Conservation (phyloP, 108 stramenopile species). For the Fragilariopsis cylindrus region DNA sequence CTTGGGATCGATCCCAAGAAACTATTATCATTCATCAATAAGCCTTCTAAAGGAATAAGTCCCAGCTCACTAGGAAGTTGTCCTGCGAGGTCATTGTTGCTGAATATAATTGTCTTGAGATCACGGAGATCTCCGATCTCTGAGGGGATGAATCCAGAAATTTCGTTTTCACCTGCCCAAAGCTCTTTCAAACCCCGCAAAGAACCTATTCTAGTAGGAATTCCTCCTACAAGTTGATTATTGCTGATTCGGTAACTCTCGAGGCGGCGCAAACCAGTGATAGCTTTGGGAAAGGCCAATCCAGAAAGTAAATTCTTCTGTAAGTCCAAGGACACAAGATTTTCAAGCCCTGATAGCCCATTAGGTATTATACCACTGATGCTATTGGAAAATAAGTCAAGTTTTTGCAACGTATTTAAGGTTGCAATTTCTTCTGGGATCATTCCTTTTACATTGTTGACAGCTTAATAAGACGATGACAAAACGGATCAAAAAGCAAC, state of each 20-base stretch:
- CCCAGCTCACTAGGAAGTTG: constrained; percentile 26
- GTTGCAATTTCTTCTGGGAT: constrained; percentile 46
- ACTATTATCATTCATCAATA: constrained; percentile 37
- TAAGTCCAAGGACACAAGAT: constrained; percentile 27
- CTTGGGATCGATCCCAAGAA: constrained; percentile 47
- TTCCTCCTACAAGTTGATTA: constrained; percentile 19
- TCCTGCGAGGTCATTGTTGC: constrained; percentile 16
- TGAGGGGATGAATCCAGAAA: constrained; percentile 4
- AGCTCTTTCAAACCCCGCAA: constrained; percentile 13
- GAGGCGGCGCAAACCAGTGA: constrained; percentile 19
- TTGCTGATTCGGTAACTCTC: constrained; percentile 9
- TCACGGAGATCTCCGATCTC: constrained; percentile 18
- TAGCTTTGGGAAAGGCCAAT: constrained; percentile 31
- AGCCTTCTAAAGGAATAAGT: constrained; percentile 28
- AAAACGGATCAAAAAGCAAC: too few relatives aligned
- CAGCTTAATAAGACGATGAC: constrained; percentile 14
- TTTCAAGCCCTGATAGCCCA: constrained; percentile 16
- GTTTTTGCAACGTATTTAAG: constrained; percentile 34
- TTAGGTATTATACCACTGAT: constrained; percentile 29
- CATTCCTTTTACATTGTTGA: constrained; percentile 42
- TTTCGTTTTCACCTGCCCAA: constrained; percentile 22
- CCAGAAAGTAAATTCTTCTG: constrained; percentile 36
- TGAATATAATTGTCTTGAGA: constrained; percentile 19
- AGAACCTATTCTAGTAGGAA: constrained; percentile 7
- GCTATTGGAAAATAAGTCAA: constrained; percentile 40